Base-by-base conservation (phyloP, 1,139 yeast species). In the Geotrichum cucujoidarum region DNA sequence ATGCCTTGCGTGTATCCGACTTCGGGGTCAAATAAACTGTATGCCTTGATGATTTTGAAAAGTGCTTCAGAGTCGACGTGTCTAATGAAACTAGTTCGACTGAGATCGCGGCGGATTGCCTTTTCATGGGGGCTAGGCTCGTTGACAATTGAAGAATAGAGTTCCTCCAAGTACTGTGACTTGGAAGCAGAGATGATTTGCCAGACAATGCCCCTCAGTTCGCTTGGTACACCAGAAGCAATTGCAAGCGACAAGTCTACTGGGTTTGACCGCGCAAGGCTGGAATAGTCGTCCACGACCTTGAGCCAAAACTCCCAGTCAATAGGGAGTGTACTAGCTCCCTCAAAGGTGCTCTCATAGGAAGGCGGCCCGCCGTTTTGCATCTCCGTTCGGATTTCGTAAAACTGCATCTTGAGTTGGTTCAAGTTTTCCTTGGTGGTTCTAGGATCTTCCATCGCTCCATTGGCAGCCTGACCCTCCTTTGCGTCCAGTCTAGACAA, bases 1-100 rank as follows among this genome's bases (percentile, higher is more conserved):
- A 92, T 88, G 5, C 98, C 97, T 65, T 92, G 97, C 1, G 97
- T 92, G 62, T 92, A 92, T 0, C 98, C 98, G 34, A 92, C 96
- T 49, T 89, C 97, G 1, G 87, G 82, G 62, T 92, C 97, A 64
- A 80, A 84, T 45, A 88, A 69, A 18, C 94, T 81, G 66, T 90
- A 92, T 0, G 90, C 90, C 61, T 85, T 86, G 55, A 92, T 78
- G 30, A 92, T 82, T 53, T 81, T 80, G 62, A 73, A 85, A 35
- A 92, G 68, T 41, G 87, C 81, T 30, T 80, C 78, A 18, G 70
- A 64, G 37, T 71, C 68, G 21, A 71, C 71, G 33, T 71, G 67
- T 53, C 76, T 76, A 55, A 85, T 83, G 64, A 88, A 88, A 52
- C 90, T 81, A 1, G 97, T 92, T 59, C 97, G 74, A 21, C 87